Evolutionary conservation across 352 stramenopile genomes (phyloP), one percentile per base, ranked within the genome.

Genomic region (Globisporangium rhizosaccharum): DNA sequence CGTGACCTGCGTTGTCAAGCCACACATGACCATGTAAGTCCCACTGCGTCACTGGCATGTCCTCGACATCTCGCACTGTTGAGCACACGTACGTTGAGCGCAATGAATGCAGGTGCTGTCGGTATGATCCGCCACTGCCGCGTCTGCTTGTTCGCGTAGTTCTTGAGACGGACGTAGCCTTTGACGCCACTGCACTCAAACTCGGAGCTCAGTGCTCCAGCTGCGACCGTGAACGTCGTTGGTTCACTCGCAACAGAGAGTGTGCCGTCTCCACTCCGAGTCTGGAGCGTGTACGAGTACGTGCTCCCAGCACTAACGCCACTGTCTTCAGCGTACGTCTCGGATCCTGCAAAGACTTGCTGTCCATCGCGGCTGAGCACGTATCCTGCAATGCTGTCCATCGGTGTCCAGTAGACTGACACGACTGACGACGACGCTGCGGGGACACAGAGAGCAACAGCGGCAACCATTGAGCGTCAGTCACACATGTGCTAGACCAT

Each of bases 111-210:
- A 20, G 73, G 62, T 12, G 53, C 50, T 3, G 49, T 20, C 10
- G 67, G 72, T 7, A 48, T 54, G 20, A 88, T 73, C 6, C 63
- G 73, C 76, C 79, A 88, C n/a, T 53, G 59, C 11, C 73, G 71
- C 3, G 55, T 26, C 25, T 67, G 67, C 0, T 44, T 56, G 30
- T 85, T 77, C 0, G 55, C 44, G 30, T 88, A 88, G 46, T 76
- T 65, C 4, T 66, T 56, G 26, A 76, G 65, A 18, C 66, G 69
- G 15, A 82, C 71, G 20, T 68, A 48, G 17, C 73, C 73, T 62
- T 65, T 71, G 15, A 51, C 53, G 5, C 68, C 67, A 3, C 51
- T 41, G 20, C 71, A 82, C 48, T 74, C 56, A 11, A 79, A 76
- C 20, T 60, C 66, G 10, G 48, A 61, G 1, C 49, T 61, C 2